phyloP scores from a whole-genome alignment of 495 filamentous ascomycete genomes.

The Baudoinia panamericana region DNA sequence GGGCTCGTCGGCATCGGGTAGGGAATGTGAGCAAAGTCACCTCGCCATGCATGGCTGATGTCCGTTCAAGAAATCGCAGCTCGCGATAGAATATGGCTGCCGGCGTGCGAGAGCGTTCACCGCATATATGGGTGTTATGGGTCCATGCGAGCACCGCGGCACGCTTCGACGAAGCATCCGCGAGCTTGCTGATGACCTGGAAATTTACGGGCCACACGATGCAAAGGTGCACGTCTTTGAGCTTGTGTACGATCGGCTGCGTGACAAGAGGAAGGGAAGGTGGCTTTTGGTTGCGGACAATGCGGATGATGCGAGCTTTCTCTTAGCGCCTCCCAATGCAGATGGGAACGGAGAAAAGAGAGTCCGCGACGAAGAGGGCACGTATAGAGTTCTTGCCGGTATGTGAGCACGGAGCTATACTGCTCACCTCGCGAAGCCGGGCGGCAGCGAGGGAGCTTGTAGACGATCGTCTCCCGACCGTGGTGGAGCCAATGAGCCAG shows the following conservation, averaged over 20 bases:
- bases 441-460: not conserved
- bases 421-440: slow-evolving; percentile 4
- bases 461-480: not conserved
- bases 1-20: no score
- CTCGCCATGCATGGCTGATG: no score
- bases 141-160: slow-evolving; percentile 22
- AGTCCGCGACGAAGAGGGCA: no score
- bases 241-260: slow-evolving; percentile 31
- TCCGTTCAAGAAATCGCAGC: no score
- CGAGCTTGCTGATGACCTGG: slow-evolving; percentile 20
- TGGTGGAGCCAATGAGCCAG: slow-evolving; percentile 1
- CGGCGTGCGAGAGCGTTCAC: no score
- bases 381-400: slow-evolving; percentile 2
- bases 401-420: slow-evolving; percentile 3
- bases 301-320: slow-evolving; percentile 35
- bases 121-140: no score
- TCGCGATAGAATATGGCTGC: no score
- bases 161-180: slow-evolving; percentile 22
- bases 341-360: not conserved
- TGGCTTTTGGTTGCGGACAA: slow-evolving; percentile 44
- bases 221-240: slow-evolving; percentile 26
- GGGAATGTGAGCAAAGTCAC: no score
- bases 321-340: slow-evolving; percentile 7
- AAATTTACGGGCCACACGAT: slow-evolving; percentile 21
- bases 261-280: no score